Evolutionary conservation across 2,329 filamentous ascomycete species (phyloP), one percentile per base, ranked within the genome.

Genomic region (Pseudocercospora pini-densiflorae): DNA sequence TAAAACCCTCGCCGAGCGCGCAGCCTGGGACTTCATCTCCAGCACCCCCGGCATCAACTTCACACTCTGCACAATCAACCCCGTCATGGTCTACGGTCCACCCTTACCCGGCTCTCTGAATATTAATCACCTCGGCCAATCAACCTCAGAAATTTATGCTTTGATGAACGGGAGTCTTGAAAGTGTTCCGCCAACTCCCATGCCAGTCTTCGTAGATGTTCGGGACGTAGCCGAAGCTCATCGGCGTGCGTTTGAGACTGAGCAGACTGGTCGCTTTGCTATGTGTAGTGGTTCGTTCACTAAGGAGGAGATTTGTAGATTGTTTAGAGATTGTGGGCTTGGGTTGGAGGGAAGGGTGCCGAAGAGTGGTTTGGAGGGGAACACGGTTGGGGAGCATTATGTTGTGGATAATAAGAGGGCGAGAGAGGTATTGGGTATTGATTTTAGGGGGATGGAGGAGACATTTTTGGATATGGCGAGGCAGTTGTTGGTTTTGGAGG

Each of bases 1-100:
- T n/a, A 77, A 76, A 49, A 67, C 76, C 45, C 66, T 75, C 27
- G 74, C 76, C 1, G 71, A 74, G 57, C 71, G 73, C 51, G 74
- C 73, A 10, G 68, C 72, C 1, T 68, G 66, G n/a, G 65, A 71
- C 3, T 76, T 72, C 49, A 49, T 71, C 6, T 49, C 59, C 5
- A 49, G n/a, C 16, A 61, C 23, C 3, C 57, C 72, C 36, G 71
- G 68, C 1, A 70, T 74, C 1, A 45, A 64, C 4, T 77, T 70
- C 60, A 62, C 47, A 8, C 24, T 76, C 27, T 47, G 71, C 45
- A 74, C 70, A 1, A 67, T 77, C 9, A 73, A 76, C 51, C 74
- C 76, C 0, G 55, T 61, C 23, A 74, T 74, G 47, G 71, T 77
- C 8, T 53, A 53, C 27, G 59, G 59, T n/a, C 43, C 59, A 14